Percentiles rank a stretch among this genome's conserved stretches.
phyloP scores from a whole-genome alignment of 805 yeast species.

The Lachancea waltii region DNA sequence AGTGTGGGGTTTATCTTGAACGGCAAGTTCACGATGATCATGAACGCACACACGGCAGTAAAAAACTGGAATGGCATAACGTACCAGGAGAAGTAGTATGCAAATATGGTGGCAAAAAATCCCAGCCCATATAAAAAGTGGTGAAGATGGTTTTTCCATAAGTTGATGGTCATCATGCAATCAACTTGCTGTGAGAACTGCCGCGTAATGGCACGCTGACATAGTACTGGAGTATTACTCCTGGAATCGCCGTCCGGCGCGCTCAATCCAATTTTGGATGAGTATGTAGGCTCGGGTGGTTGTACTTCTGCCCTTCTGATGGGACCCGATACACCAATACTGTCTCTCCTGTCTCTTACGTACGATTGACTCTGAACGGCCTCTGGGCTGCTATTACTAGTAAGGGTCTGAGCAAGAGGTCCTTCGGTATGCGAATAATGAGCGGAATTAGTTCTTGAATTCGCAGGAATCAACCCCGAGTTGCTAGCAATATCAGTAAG shows the following conservation, averaged over 20 bases:
- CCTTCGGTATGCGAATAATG: too few species aligned
- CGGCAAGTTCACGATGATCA: conserved; percentile 37
- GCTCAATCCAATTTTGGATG: neutral
- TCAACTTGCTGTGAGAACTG: conserved; percentile 16
- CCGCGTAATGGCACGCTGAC: conserved; percentile 19
- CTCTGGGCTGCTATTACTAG: too few species aligned
- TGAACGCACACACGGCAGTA: conserved; percentile 52
- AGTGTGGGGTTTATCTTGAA: conserved; percentile 38
- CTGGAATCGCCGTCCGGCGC: neutral
- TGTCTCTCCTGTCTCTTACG: neutral
- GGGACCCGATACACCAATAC: neutral
- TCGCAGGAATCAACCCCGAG: conserved; percentile 4
- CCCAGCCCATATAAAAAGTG: conserved; percentile 18
- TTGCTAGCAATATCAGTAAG: conserved; percentile 14
- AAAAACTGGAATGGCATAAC: conserved; percentile 58
- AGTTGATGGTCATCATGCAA: conserved; percentile 13
- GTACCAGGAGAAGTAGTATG: conserved; percentile 33
- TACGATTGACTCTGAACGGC: neutral
- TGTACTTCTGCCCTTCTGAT: neutral
- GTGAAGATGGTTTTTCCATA: conserved; percentile 20
- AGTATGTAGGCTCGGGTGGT: conserved; percentile 6
- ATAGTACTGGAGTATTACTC: conserved; percentile 9
- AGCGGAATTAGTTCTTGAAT: neutral
- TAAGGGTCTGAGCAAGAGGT: too few species aligned
- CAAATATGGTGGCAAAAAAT: conserved; percentile 17